Evolutionary conservation across 1,284 basidiomycete species (phyloP), one percentile per base, ranked within the genome.

Genomic region (Ganoderma lucidum): DNA sequence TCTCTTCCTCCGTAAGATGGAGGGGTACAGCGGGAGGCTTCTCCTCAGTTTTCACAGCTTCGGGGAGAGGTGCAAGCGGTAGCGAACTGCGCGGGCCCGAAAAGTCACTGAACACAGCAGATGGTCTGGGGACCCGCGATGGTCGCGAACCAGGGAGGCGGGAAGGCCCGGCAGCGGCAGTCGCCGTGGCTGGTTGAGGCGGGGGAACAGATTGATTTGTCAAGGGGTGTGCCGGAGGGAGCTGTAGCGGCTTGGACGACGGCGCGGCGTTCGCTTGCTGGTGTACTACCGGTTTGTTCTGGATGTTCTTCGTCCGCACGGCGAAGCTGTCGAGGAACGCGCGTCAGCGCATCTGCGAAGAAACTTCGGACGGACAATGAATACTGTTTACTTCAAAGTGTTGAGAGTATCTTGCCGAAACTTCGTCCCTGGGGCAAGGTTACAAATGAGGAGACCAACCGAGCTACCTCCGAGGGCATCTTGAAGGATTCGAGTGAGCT

Each of bases 351-450:
- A 59, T 17, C 6, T 9, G 37, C 37, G 28, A 19, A 19, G 44
- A 48, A 58, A 23, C 14, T 14, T 28, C 39, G 19, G 69, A 23
- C 23, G 23, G 23, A 23, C 23, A 23, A 23, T 41, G 32, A 64
- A 63, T 45, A 37, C 44, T 19, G 61, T 85, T 56, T 74, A 94
- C 93, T 94, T 93, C 30, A 96, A 83, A 2, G 94, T 95, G 78
- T 95, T 95, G 39, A 95, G 82, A 2, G 93, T 94, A 80, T 96
- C 94, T 77, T 93, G 89, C 66, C 93, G 84, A 74, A 94, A 95
- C 77, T 90, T 93, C 30, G 82, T 82, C 0, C 93, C 93, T 14
- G 95, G 94, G 2, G 94, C 93, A 9, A 96, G 81, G 75, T 95
- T 95, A 79, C 94, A 95, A 41, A 96, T 93, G 58, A 96, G 81